These are phyloP conservation scores for Biancaea sappan DNA, from an alignment of 306 rosid genomes.

Conservation along the genomic window DNA sequence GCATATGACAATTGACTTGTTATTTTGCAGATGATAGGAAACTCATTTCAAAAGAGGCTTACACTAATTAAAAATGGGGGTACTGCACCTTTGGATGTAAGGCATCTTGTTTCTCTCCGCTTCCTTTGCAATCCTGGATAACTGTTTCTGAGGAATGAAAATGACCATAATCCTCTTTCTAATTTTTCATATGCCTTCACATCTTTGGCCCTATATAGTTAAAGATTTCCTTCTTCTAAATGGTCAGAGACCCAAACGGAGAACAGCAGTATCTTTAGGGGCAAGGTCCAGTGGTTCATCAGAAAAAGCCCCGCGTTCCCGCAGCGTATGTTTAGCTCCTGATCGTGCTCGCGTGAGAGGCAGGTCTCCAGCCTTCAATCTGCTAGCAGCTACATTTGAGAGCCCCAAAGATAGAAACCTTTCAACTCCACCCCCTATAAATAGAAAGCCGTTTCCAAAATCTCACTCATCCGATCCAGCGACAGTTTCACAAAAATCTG, in stretches of 20 bases:
- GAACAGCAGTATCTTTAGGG: constrained; percentile 71
- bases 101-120: constrained; percentile 40
- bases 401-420: constrained; percentile 74
- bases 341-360: constrained; percentile 96
- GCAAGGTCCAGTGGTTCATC: constrained; percentile 84
- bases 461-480: constrained; percentile 66
- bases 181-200: constrained; percentile 16
- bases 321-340: constrained; percentile 93
- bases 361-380: constrained; percentile 97
- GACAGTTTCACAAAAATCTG: constrained; percentile 55
- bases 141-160: constrained; percentile 21
- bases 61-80: constrained; percentile 75
- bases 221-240: neutral
- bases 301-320: constrained; percentile 87
- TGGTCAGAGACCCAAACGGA: constrained; percentile 86
- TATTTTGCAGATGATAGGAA: constrained; percentile 82
- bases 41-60: constrained; percentile 95
- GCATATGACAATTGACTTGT: constrained; percentile 27
- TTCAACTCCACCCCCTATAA: constrained; percentile 93
- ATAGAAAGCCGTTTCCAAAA: constrained; percentile 84
- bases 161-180: neutral
- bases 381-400: constrained; percentile 90
- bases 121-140: constrained; percentile 28
- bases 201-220: neutral
- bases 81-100: constrained; percentile 65